phyloP scores from a whole-genome alignment of 2,329 filamentous ascomycete species.

The Pseudogymnoascus sp. region DNA sequence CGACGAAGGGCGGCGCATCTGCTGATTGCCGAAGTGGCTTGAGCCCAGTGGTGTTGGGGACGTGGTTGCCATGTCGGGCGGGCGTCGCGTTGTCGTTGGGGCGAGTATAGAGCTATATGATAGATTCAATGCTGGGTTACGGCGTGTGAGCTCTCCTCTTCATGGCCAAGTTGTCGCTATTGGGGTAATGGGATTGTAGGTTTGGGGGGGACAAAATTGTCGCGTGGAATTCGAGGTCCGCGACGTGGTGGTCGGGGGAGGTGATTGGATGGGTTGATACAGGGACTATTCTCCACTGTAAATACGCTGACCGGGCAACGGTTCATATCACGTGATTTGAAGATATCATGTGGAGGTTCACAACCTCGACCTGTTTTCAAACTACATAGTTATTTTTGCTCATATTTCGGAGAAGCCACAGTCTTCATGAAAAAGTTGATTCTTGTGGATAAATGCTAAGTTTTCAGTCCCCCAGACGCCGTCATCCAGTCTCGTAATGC shows the following conservation, averaged over 20 bases:
- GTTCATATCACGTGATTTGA: not conserved
- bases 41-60: slow-evolving; percentile 49
- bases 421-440: not conserved
- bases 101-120: not conserved
- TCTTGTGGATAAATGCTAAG: not conserved
- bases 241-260: not conserved
- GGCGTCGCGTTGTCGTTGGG: not conserved
- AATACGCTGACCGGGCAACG: slow-evolving; percentile 1
- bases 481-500: not conserved
- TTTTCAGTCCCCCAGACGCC: not conserved
- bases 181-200: not conserved
- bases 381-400: not conserved
- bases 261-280: not conserved
- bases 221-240: not conserved
- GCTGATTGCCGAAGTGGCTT: slow-evolving; percentile 35
- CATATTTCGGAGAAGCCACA: not conserved
- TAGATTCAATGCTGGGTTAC: not conserved
- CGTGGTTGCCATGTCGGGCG: slow-evolving; percentile 39
- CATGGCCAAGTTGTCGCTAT: not conserved
- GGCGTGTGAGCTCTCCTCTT: not conserved
- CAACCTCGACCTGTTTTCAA: not conserved
- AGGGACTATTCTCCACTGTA: not conserved
- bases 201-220: not conserved
- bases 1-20: slow-evolving; percentile 44
- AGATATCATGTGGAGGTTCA: not conserved